Percentiles rank a stretch among this genome's conserved stretches.
Conservation (phyloP, 441 rosid genomes). For the Croton setiger region DNA sequence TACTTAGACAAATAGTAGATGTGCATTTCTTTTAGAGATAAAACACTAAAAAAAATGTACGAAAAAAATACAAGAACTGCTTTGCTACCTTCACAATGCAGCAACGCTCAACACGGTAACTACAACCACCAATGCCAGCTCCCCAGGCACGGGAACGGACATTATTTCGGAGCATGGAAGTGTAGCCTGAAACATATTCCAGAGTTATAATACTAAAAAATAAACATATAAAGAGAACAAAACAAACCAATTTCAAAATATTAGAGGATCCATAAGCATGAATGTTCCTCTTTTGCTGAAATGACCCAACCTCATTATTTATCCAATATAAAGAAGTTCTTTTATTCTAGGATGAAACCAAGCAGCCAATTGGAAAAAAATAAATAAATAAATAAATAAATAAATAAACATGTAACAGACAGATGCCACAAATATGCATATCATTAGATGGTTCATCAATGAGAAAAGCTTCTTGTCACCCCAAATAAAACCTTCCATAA, state of each 20-base stretch:
- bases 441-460: too few species aligned
- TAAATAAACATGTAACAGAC: neutral
- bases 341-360: neutral
- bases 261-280: neutral
- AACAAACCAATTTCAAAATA: too few species aligned
- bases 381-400: too few species aligned
- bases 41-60: neutral
- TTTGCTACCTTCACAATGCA: slow-evolving; percentile 87
- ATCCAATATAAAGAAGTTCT: too few species aligned
- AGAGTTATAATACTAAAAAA: slow-evolving; percentile 17
- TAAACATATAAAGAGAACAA: neutral
- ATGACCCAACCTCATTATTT: neutral
- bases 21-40: neutral
- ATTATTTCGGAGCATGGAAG: slow-evolving; percentile 90
- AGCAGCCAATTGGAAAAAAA: neutral
- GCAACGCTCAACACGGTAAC: slow-evolving; percentile 92
- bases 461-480: too few species aligned
- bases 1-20: neutral
- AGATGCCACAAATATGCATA: neutral
- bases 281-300: neutral
- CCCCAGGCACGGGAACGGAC: slow-evolving; percentile 99
- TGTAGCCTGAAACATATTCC: slow-evolving; percentile 54
- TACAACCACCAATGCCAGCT: slow-evolving; percentile 97
- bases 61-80: slow-evolving; percentile 14
- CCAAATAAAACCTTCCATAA: neutral